Evolutionary conservation across 2,329 filamentous ascomycete species (phyloP), one percentile per base, ranked within the genome.

Genomic region (Fusarium cyanostomum): DNA sequence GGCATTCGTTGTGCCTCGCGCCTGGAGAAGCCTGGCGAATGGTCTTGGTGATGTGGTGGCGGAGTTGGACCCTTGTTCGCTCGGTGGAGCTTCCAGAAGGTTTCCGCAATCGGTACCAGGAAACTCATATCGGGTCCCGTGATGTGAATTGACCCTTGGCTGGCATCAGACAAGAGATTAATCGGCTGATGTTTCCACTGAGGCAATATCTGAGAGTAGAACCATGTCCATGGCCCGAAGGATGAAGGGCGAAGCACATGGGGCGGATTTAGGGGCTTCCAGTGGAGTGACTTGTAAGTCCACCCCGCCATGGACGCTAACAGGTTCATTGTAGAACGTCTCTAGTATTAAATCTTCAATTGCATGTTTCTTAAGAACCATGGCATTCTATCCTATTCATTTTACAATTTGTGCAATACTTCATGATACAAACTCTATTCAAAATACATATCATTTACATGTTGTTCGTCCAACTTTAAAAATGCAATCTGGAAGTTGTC

Each of bases 61-160:
- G 45, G 60, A 51, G 61, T 26, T 44, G 15, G 4, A 6, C 13
- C 34, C 24, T 41, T 31, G 16, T 26, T 26, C 9, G 18, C 27
- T 27, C 41, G 15, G 55, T 26, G 48, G 12, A n/a, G 15, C 8
- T 64, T 65, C 62, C 12, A 46, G 62, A 65, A 65, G 37, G 8
- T 7, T 66, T 65, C 59, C 45, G 5, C n/a, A 48, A 45, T 12
- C 15, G 37, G 56, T 28, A 60, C 43, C 37, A 38, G 50, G 38
- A 30, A 31, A 45, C 44, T 16, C 5, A 11, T 8, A 33, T 9
- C 18, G 18, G 44, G 31, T 65, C 62, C 16, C 49, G 38, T 65
- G 62, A 66, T 37, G 13, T 12, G 18, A 8, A n/a, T n/a, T 13
- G 38, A 38, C 24, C 18, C 37, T 39, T 13, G 39, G 52, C 28